Percentiles rank a stretch among this genome's conserved stretches.
These are phyloP conservation scores for Phytopythium montanum DNA, from an alignment of 352 stramenopile genomes.

Conservation along the genomic window DNA sequence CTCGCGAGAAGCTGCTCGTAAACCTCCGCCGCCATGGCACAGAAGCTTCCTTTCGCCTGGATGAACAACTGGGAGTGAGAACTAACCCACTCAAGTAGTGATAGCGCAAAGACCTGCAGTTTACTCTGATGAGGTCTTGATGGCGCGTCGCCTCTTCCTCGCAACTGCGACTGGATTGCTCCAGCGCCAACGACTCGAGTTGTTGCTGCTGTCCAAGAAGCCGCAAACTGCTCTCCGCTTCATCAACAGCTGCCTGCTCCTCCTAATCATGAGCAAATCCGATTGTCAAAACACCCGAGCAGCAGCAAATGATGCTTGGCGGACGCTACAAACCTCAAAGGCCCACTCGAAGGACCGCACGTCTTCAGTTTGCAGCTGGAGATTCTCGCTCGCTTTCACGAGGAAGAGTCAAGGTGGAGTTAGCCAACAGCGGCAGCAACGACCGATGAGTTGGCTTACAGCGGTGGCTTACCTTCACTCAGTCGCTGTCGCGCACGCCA, in stretches of 20 bases:
- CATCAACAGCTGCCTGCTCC: conserved; percentile 15
- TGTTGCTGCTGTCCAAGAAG: conserved; percentile 16
- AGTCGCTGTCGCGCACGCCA: neutral
- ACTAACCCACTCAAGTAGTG: neutral
- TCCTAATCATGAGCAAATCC: neutral
- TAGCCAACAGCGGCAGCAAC: neutral
- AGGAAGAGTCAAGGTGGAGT: neutral
- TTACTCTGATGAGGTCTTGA: conserved; percentile 23
- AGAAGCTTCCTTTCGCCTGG: conserved; percentile 21
- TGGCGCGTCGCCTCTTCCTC: conserved; percentile 10
- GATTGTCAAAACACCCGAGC: neutral
- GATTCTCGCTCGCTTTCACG: conserved; percentile 16
- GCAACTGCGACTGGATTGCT: conserved; percentile 8
- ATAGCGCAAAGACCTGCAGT: neutral
- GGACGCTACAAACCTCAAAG: conserved; percentile 14
- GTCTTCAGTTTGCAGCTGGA: conserved; percentile 23
- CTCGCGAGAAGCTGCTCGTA: conserved; percentile 1
- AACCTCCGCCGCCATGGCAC: conserved; percentile 26
- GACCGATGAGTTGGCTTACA: neutral
- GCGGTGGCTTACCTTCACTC: neutral
- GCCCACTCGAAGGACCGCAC: conserved; percentile 25
- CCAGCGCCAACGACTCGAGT: conserved; percentile 9
- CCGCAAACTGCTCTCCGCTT: conserved; percentile 19
- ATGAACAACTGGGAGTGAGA: neutral
- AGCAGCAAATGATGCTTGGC: neutral